Evolutionary conservation across 2,329 filamentous ascomycete species (phyloP).

Genomic region (Alternaria rosae): DNA sequence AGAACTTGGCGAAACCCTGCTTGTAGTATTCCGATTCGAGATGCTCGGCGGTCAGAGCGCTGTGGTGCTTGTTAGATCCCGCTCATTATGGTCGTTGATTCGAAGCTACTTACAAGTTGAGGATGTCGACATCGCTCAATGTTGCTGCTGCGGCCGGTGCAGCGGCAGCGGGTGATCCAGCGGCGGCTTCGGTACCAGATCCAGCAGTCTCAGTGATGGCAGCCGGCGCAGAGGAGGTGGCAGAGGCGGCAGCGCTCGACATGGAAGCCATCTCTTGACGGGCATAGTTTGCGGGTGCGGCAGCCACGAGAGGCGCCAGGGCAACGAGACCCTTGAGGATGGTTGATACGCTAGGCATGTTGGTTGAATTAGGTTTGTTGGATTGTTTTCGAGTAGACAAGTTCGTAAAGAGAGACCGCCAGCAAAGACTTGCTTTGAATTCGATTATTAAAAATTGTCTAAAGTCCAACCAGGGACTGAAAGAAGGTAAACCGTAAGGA

Average conservation of each 20-base stretch:
- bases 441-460: conserved; percentile 46
- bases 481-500: conserved; percentile 47
- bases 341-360: conserved; percentile 49
- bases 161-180: conserved; percentile 26
- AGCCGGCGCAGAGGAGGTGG: conserved; percentile 15
- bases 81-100: conserved; percentile 20
- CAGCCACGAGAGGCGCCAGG: conserved; percentile 46
- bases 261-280: conserved; percentile 29
- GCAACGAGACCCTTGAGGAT: conserved; percentile 45
- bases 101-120: conserved; percentile 59
- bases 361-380: conserved; percentile 41
- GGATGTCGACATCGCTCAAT: conserved; percentile 60
- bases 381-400: conserved; percentile 26
- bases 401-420: conserved; percentile 37
- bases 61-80: conserved; percentile 49
- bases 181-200: conserved; percentile 17
- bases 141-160: conserved; percentile 35
- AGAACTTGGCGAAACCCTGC: conserved; percentile 73
- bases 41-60: conserved; percentile 76
- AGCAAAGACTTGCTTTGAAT: conserved; percentile 51
- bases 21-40: conserved; percentile 77
- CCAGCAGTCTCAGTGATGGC: conserved; percentile 23
- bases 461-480: conserved; percentile 52
- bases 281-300: conserved; percentile 38
- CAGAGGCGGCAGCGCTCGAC: background rate